Evolutionary conservation across 2,329 filamentous ascomycete species (phyloP).

Genomic region (Microsporum canis): DNA sequence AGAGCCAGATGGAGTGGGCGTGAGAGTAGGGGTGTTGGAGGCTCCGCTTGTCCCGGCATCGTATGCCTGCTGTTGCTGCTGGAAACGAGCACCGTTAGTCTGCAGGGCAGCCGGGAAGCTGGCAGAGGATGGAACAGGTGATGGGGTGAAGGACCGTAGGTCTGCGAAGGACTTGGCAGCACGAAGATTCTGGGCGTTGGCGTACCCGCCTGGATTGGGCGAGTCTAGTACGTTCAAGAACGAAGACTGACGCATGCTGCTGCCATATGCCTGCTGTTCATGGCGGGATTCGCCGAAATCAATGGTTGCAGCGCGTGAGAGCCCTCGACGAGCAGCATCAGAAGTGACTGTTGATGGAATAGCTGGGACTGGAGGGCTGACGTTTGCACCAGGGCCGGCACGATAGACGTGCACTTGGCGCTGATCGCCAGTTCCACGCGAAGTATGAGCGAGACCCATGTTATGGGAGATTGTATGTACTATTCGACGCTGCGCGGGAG

Average conservation of each 20-base stretch:
- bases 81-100: conserved; percentile 51
- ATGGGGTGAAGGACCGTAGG: conserved; percentile 86
- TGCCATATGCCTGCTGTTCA: conserved; percentile 48
- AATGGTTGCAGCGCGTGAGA: conserved; percentile 92
- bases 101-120: conserved; percentile 65
- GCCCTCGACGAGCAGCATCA: conserved; percentile 67
- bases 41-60: conserved; percentile 46
- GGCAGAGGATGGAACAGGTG: conserved; percentile 77
- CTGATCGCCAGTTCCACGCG: conserved; percentile 75
- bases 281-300: conserved; percentile 80
- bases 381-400: conserved; percentile 40
- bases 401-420: conserved; percentile 82
- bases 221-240: conserved; percentile 84
- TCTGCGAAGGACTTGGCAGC: conserved; percentile 96
- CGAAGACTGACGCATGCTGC: conserved; percentile 65
- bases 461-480: conserved; percentile 93
- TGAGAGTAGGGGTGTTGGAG: conserved; percentile 56
- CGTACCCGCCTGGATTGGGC: conserved; percentile 44
- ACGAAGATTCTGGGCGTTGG: conserved; percentile 67
- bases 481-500: conserved; percentile 73
- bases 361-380: conserved; percentile 52
- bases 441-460: conserved; percentile 83
- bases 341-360: conserved; percentile 52
- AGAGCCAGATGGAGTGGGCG: conserved; percentile 45
- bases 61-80: conserved; percentile 28